A percentile compares a stretch with the other conserved stretches of the same genome.
Evolutionary conservation across 768 basidiomycete species (phyloP).

Genomic region (Dacryopinax spathularia): DNA sequence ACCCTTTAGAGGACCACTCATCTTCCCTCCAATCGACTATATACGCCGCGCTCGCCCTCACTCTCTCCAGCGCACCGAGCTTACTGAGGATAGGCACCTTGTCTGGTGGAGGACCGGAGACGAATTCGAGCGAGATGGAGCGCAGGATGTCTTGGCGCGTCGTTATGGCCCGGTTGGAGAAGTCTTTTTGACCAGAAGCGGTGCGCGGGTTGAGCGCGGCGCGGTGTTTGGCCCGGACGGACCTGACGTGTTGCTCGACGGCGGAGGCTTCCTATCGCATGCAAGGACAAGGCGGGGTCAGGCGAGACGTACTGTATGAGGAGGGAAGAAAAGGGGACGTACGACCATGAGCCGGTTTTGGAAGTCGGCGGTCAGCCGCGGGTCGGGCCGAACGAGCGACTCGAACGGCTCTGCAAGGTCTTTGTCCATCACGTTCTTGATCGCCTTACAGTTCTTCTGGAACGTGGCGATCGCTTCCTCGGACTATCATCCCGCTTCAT

Average conservation of each 20-base stretch:
- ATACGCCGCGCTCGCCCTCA: neutral
- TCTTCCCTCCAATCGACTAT: neutral
- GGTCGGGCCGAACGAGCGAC: neutral
- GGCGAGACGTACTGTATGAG: no score
- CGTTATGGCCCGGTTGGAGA: neutral
- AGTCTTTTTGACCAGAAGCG: neutral
- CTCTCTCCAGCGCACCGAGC: neutral
- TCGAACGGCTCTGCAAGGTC: neutral
- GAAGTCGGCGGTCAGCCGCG: no score
- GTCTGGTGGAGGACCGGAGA: neutral
- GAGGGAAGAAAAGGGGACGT: no score
- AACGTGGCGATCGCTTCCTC: no score
- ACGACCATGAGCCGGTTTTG: no score
- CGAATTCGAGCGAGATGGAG: neutral
- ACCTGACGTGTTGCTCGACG: neutral
- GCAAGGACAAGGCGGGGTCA: no score
- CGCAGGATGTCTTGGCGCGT: neutral
- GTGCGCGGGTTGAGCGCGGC: neutral
- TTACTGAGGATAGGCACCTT: neutral
- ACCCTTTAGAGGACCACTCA: no score
- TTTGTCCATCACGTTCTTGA: no score
- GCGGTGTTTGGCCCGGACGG: neutral
- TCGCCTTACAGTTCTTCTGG: no score
- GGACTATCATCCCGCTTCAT: neutral
- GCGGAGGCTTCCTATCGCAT: neutral